Percentiles rank a stretch among this genome's conserved stretches.
These are phyloP conservation scores for Groenewaldozyma auringiensis DNA, from an alignment of 1,139 yeast species.

Conservation along the genomic window DNA sequence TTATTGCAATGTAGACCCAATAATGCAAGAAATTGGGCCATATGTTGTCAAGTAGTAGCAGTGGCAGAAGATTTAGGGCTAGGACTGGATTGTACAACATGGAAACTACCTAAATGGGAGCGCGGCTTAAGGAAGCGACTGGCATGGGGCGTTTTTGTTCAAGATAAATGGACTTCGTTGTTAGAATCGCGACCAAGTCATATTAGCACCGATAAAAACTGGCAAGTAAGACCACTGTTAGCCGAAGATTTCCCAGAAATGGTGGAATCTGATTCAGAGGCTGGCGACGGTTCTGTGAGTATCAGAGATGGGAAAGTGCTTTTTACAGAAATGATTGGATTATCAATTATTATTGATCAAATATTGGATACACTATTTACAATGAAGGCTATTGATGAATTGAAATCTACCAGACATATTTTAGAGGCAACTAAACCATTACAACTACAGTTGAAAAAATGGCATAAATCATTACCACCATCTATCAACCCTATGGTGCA, in stretches of 20 bases:
- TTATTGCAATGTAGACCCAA: constrained; percentile 35
- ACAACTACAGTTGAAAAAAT: constrained; percentile 65
- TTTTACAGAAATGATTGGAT: constrained; percentile 60
- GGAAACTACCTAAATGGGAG: constrained; percentile 94
- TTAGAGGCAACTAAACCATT: constrained; percentile 75
- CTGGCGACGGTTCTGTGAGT: constrained; percentile 52
- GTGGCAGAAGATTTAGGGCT: constrained; percentile 80
- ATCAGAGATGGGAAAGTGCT: constrained; percentile 59
- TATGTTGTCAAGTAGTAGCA: constrained; percentile 80
- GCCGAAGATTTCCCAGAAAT: constrained; percentile 29
- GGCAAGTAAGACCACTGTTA: constrained; percentile 29
- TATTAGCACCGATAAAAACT: constrained; percentile 26
- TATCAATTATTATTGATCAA: constrained; percentile 65
- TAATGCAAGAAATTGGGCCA: constrained; percentile 68
- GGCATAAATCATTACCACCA: constrained; percentile 77
- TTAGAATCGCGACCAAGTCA: constrained; percentile 79
- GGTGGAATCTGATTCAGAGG: constrained; percentile 45
- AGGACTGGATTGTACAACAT: constrained; percentile 74
- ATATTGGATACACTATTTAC: constrained; percentile 66
- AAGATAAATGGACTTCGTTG: constrained; percentile 80
- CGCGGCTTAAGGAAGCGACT: constrained; percentile 71
- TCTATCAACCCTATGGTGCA: constrained; percentile 39
- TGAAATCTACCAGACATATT: constrained; percentile 55
- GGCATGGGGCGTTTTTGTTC: constrained; percentile 90
- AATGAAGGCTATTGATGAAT: constrained; percentile 51